These are phyloP conservation scores for Endocalyx cinctus DNA, from an alignment of 2,329 filamentous ascomycete species.

Conservation along the genomic window DNA sequence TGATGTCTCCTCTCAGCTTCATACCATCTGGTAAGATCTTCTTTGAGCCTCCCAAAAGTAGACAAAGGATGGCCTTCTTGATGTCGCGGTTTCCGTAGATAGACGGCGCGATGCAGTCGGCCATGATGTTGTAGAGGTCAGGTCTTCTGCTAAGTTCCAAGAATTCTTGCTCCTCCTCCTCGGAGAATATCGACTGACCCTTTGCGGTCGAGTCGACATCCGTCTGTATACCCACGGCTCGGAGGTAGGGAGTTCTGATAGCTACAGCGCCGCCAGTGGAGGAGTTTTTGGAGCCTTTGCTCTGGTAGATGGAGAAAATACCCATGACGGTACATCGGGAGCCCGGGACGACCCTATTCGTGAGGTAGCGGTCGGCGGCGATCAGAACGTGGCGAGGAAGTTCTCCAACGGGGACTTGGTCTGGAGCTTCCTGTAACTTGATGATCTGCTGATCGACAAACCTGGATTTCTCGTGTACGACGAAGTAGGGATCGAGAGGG, in stretches of 20 bases:
- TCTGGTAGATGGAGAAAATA: constrained; percentile 96
- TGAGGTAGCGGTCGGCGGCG: constrained; percentile 92
- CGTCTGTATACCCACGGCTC: constrained; percentile 86
- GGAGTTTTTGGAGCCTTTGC: constrained; percentile 77
- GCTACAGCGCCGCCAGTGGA: constrained; percentile 77
- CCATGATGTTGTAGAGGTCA: constrained; percentile 87
- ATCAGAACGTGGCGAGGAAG: constrained; percentile 91
- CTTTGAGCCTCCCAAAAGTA: constrained; percentile 91
- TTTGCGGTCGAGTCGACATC: constrained; percentile 88
- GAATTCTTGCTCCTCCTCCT: constrained; percentile 97
- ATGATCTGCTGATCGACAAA: constrained; percentile 98
- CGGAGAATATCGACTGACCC: constrained; percentile 77
- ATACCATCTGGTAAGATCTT: constrained; percentile 97
- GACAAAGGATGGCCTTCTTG: constrained; percentile 93
- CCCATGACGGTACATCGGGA: constrained; percentile 94
- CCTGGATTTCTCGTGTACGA: constrained; percentile 86
- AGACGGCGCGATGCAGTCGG: constrained; percentile 89
- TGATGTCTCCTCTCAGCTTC: constrained; percentile 96
- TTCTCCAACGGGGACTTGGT: constrained; percentile 96
- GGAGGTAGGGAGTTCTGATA: constrained; percentile 90
- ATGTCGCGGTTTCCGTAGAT: constrained; percentile 97
- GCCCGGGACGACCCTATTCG: constrained; percentile 91
- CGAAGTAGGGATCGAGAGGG: constrained; percentile 91
- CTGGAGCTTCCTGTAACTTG: constrained; percentile 94
- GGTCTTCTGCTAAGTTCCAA: constrained; percentile 82